Base-by-base conservation (phyloP, 2,329 filamentous ascomycete genomes). In the Rasamsonia emersonii region DNA sequence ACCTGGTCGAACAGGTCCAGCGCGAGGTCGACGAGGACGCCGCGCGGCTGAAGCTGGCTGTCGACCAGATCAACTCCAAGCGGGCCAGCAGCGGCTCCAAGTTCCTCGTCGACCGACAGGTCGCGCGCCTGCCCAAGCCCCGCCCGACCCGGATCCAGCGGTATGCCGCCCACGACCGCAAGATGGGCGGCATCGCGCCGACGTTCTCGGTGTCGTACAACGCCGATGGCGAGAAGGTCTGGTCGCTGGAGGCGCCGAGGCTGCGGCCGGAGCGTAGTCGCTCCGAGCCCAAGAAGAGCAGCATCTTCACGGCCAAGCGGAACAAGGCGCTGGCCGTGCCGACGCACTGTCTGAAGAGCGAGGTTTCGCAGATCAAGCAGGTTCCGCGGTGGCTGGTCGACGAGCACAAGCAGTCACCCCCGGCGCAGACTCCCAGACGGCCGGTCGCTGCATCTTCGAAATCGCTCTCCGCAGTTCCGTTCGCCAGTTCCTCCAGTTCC, bases 1-100 rank as follows among this genome's bases (percentile, higher is more conserved):
- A 77, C 41, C 79, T 88, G 50, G 70, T 74, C 42, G 65, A 64
- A 24, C 66, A 79, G 40, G 71, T 77, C 21, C 64, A 73, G 19
- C 61, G 68, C 31, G 67, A 73, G 32, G 67, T 80, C 5, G 65
- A 67, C 4, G 64, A 65, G 14, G 77, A 79, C 42, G 70, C 75
- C 36, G 69, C 67, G 37, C 66, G 65, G 32, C 63, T 86, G 35
- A 71, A 66, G 45, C 65, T 65, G 28, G 70, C 72, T 24, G 61
- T 81, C 27, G 67, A 69, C 9, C 72, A 68, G 9, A 66, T 81
- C 39, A 68, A 71, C 46, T 62, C 73, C 36, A 63, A 75, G 39
- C 74, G 75, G 42, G 67, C 70, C 20, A 66, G 68, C 34, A 74
- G 78, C 35, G 65, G 64, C 9, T 71, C 71, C 38, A 69, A 67